A percentile compares a stretch with the other conserved stretches of the same genome.
Conservation (phyloP, 2,329 filamentous ascomycete genomes). For the Reticulascus tulasneorum region DNA sequence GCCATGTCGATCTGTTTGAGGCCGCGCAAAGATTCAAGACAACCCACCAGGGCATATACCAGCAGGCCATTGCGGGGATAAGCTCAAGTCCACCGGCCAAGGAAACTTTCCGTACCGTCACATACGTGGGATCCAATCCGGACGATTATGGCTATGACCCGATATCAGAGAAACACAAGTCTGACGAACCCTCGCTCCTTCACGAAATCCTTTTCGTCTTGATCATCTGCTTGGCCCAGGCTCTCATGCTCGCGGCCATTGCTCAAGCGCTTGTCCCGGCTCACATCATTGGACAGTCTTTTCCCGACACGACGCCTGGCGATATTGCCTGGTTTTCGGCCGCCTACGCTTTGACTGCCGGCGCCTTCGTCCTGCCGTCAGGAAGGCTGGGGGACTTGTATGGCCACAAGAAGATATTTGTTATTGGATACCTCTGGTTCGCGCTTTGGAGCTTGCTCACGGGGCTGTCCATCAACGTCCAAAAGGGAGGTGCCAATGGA, state of each 20-base stretch:
- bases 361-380: conserved; percentile 54
- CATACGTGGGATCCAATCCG: no score
- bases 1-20: no score
- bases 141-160: no score
- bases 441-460: conserved; percentile 47
- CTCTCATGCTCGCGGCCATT: conserved; percentile 3
- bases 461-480: conserved; percentile 31
- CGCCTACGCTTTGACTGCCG: conserved; percentile 51
- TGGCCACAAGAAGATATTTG: conserved; percentile 52
- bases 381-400: conserved; percentile 55
- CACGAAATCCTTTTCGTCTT: conserved; percentile 34
- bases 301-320: conserved; percentile 17
- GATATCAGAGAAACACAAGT: background rate
- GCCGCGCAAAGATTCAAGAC: no score
- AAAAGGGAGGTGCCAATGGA: conserved; percentile 21
- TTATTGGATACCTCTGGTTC: conserved; percentile 53
- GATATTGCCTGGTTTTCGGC: conserved; percentile 54
- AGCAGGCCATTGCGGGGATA: no score
- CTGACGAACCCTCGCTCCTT: conserved; percentile 13
- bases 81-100: no score
- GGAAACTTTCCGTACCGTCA: no score
- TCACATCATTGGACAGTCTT: conserved; percentile 1
- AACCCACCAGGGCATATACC: no score
- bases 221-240: conserved; percentile 37
- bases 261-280: conserved; percentile 2